phyloP scores from a whole-genome alignment of 441 rosid species.

The Arabidopsis hybrid region DNA sequence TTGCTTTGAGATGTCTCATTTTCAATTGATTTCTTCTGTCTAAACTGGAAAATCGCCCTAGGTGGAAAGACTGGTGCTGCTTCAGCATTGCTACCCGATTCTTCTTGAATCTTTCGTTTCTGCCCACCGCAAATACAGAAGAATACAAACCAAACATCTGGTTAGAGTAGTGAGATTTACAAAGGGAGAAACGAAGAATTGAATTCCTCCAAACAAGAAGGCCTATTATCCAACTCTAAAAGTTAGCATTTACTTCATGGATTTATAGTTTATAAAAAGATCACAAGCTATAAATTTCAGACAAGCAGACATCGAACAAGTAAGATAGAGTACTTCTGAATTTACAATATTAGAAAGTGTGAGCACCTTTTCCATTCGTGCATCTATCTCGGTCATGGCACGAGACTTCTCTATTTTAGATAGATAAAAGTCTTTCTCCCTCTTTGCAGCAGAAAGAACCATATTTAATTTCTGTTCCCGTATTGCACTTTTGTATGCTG shows the following conservation, averaged over 20 bases:
- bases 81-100: constrained; percentile 46
- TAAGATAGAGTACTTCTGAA: background rate
- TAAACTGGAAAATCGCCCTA: constrained; percentile 65
- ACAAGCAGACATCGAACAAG: background rate
- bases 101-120: constrained; percentile 75
- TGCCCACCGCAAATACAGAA: constrained; percentile 44
- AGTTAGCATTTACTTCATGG: constrained; percentile 7
- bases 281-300: constrained; percentile 12
- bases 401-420: constrained; percentile 76
- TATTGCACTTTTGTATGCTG: constrained; percentile 84
- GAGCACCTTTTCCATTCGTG: constrained; percentile 83
- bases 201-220: background rate
- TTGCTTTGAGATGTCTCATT: constrained; percentile 54
- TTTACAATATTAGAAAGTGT: constrained; percentile 2
- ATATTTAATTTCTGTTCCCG: constrained; percentile 82
- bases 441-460: constrained; percentile 89
- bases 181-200: background rate
- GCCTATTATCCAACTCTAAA: background rate
- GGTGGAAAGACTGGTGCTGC: constrained; percentile 45
- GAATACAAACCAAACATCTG: background rate
- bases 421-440: constrained; percentile 88
- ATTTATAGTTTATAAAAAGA: background rate
- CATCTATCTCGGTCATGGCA: constrained; percentile 76
- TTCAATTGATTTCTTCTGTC: constrained; percentile 76
- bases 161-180: constrained; percentile 11